Evolutionary conservation across 2,329 filamentous ascomycete species (phyloP).

Genomic region (Alternaria triticimaculans): DNA sequence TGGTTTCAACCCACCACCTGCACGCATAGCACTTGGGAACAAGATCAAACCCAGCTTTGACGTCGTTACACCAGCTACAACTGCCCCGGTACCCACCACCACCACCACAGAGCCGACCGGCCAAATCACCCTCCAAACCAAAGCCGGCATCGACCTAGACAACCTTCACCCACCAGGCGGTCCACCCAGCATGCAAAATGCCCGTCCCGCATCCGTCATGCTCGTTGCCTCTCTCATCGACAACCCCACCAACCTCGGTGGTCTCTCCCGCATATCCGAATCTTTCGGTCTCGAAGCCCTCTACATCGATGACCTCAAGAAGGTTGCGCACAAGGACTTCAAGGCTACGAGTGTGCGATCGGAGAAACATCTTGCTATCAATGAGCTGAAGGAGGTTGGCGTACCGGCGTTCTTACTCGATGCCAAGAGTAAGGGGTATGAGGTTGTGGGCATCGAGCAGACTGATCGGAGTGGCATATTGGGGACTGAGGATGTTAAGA

Average conservation of each 20-base stretch:
- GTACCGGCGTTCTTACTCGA: slow-evolving; percentile 49
- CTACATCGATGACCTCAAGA: slow-evolving; percentile 52
- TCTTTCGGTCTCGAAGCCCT: slow-evolving; percentile 58
- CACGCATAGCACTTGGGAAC: slow-evolving; percentile 23
- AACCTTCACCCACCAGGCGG: slow-evolving; percentile 30
- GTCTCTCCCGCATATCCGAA: slow-evolving; percentile 58
- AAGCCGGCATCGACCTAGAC: slow-evolving; percentile 54
- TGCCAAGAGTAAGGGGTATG: slow-evolving; percentile 56
- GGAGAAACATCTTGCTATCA: slow-evolving; percentile 58
- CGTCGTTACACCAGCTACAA: not conserved
- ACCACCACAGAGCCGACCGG: not conserved
- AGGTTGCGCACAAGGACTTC: slow-evolving; percentile 57
- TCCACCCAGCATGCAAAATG: slow-evolving; percentile 26
- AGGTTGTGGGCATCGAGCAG: slow-evolving; percentile 62
- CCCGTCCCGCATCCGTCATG: slow-evolving; percentile 48
- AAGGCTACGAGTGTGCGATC: slow-evolving; percentile 57
- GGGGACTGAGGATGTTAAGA: slow-evolving; percentile 35
- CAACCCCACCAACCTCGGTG: slow-evolving; percentile 59
- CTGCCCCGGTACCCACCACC: not conserved
- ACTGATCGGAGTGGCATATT: slow-evolving; percentile 58
- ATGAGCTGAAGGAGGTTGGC: slow-evolving; percentile 39
- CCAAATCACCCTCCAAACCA: slow-evolving; percentile 57
- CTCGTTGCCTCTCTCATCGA: slow-evolving; percentile 59
- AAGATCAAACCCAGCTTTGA: not conserved
- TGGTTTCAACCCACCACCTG: slow-evolving; percentile 18